These are phyloP conservation scores for Solanum bulbocastanum DNA, from an alignment of 257 asterid genomes.

Conservation along the genomic window DNA sequence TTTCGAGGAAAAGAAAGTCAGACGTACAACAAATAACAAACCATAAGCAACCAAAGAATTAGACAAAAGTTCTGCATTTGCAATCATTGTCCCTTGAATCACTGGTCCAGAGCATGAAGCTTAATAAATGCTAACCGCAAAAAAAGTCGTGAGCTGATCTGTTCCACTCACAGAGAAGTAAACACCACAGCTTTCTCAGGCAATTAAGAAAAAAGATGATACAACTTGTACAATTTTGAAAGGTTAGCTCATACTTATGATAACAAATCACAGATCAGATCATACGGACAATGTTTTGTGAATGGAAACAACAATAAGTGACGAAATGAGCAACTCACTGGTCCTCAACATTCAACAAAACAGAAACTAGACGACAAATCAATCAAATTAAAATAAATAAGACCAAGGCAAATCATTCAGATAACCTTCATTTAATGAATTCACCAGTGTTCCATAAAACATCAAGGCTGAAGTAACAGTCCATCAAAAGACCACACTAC, in stretches of 20 bases:
- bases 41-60: not conserved
- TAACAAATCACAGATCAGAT: not conserved
- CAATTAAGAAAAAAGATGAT: not conserved
- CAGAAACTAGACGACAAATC: not conserved
- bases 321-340: not conserved
- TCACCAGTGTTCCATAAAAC: not conserved
- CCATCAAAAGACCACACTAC: not conserved
- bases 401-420: not conserved
- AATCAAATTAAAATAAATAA: not conserved
- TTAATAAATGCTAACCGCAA: not conserved
- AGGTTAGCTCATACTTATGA: not conserved
- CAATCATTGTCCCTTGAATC: not conserved
- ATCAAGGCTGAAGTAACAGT: not conserved
- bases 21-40: not conserved
- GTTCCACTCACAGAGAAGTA: not conserved
- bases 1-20: not conserved
- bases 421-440: not conserved
- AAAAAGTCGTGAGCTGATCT: not conserved
- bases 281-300: not conserved
- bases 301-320: not conserved
- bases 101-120: not conserved
- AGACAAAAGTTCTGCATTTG: not conserved
- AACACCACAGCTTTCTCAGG: not conserved
- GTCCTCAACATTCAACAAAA: not conserved
- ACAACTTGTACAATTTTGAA: not conserved